phyloP scores from a whole-genome alignment of 202 grass and related monocot genomes.

The Digitaria exilis region DNA sequence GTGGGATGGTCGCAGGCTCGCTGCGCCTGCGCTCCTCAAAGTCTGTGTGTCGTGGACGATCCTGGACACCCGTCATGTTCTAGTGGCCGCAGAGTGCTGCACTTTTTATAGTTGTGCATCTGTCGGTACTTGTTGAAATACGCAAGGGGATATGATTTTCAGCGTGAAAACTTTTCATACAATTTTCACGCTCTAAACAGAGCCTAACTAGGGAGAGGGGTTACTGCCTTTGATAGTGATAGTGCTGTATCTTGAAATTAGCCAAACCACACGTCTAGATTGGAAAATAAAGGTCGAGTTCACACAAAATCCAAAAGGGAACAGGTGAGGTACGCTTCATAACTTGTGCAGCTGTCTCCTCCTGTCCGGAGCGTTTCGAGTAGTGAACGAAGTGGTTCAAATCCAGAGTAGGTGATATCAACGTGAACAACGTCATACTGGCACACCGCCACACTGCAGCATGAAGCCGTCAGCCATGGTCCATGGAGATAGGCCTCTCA shows the following conservation, averaged over 20 bases:
- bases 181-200: too few species aligned
- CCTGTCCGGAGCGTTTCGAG: neutral
- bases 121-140: neutral
- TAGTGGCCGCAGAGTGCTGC: too few species aligned
- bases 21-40: neutral
- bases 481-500: neutral
- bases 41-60: neutral
- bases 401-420: neutral
- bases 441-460: too few species aligned
- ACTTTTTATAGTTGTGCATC: too few species aligned
- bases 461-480: neutral
- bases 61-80: conserved; percentile 22
- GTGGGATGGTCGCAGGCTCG: neutral
- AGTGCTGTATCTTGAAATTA: neutral
- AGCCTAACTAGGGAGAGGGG: too few species aligned
- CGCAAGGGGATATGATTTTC: too few species aligned
- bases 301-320: neutral
- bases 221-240: too few species aligned
- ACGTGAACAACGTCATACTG: too few species aligned
- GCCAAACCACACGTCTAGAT: neutral
- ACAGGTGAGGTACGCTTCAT: neutral
- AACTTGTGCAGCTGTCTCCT: neutral
- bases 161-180: too few species aligned
- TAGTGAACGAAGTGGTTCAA: neutral
- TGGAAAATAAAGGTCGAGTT: neutral